Conservation (phyloP, 2,329 filamentous ascomycete species). For the Paradendryphiella salina region DNA sequence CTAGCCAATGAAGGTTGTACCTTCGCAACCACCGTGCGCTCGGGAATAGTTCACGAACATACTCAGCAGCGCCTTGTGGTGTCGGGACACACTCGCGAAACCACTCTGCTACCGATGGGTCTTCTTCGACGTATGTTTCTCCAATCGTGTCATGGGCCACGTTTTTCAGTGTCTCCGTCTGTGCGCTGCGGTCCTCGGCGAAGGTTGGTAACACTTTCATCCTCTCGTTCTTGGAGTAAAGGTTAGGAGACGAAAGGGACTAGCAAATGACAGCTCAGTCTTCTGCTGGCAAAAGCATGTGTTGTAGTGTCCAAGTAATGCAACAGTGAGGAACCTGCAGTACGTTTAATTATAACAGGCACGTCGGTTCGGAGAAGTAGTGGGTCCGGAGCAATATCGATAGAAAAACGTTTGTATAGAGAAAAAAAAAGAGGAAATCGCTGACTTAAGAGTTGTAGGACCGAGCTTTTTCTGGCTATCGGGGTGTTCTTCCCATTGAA, state of each 20-base stretch:
- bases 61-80: conserved; percentile 25
- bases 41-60: conserved; percentile 34
- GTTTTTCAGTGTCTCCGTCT: conserved; percentile 19
- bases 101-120: conserved; percentile 37
- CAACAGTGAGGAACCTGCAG: neutral
- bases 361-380: neutral
- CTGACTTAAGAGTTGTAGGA: neutral
- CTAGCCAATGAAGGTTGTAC: conserved; percentile 40
- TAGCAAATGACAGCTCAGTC: neutral
- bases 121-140: conserved; percentile 33
- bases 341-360: neutral
- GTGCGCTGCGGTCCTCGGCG: conserved; percentile 16
- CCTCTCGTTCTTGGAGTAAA: neutral
- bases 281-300: neutral
- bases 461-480: neutral
- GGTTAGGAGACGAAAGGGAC: neutral
- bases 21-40: conserved; percentile 32
- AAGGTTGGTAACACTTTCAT: conserved; percentile 23
- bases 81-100: conserved; percentile 31
- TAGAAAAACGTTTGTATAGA: neutral
- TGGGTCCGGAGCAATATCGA: neutral
- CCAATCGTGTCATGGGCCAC: conserved; percentile 29
- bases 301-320: neutral
- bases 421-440: neutral
- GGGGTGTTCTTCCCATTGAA: conserved; percentile 6